Evolutionary conservation across 495 filamentous ascomycete genomes (phyloP).

Genomic region (Umbilicaria muhlenbergii): DNA sequence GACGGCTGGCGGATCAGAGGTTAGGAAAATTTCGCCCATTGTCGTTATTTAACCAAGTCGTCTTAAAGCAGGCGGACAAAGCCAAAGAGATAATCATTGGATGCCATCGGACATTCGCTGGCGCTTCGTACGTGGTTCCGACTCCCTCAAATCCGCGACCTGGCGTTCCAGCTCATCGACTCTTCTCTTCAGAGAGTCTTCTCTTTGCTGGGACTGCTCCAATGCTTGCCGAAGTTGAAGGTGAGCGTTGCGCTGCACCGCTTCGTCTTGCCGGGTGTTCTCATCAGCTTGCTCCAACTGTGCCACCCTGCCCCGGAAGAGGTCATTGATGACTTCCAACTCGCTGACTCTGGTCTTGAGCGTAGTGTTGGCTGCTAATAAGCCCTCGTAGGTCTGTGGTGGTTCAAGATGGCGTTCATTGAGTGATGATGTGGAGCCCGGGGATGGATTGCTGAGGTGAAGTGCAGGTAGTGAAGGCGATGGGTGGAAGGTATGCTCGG

Average conservation of each 20-base stretch:
- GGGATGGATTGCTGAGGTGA: conserved; percentile 46
- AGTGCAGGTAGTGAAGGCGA: conserved; percentile 37
- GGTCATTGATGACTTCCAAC: conserved; percentile 87
- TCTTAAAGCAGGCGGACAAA: too few relatives aligned
- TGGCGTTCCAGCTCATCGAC: conserved; percentile 68
- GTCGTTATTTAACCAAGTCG: too few relatives aligned
- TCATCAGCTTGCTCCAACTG: conserved; percentile 76
- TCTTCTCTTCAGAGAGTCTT: conserved; percentile 68
- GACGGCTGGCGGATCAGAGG: too few relatives aligned
- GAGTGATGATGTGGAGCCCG: conserved; percentile 49
- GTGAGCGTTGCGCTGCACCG: conserved; percentile 24
- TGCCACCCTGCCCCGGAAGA: conserved; percentile 75
- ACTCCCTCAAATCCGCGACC: conserved; percentile 23
- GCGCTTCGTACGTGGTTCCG: conserved; percentile 31
- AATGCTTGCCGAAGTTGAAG: conserved; percentile 46
- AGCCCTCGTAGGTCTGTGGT: conserved; percentile 63
- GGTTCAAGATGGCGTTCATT: conserved; percentile 62
- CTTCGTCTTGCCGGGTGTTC: conserved; percentile 33
- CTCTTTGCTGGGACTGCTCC: conserved; percentile 58
- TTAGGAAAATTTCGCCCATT: too few relatives aligned
- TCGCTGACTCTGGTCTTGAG: conserved; percentile 86
- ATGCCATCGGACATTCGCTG: conserved; percentile 29
- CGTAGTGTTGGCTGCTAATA: conserved; percentile 59
- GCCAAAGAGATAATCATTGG: conserved; percentile 7
- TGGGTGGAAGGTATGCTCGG: conserved; percentile 45